Base-by-base conservation (phyloP, 176 grass and related monocot species). In the Guadua angustifolia region DNA sequence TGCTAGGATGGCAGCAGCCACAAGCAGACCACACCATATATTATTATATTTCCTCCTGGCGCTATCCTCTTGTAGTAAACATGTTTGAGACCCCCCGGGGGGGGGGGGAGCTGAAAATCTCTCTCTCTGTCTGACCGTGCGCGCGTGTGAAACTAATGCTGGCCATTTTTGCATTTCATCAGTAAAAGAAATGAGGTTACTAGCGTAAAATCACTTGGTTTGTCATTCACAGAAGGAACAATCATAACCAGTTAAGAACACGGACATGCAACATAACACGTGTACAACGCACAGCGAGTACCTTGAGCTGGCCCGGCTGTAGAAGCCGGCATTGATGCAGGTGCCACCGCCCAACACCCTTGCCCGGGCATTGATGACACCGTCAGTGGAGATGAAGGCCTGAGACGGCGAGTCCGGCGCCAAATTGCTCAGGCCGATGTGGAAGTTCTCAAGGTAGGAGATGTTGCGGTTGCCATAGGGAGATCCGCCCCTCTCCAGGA, bases 281-380 rank as follows among this genome's bases (percentile, higher is more conserved):
- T 15, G 46, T 65, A 72, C 16, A 61, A 65, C 7, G 49, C 69
- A 60, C 8, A 76, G 73, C 36, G 8, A 56, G 17, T 86, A 97
- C 94, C 91, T 94, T 72, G 78, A 74, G 84, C 91, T 97, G 66
- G 94, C 94, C 22, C 94, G 76, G 78, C 86, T 89, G 84, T 94
- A 97, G 94, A 97, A 97, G 82, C 94, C 94, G 4, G 94, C 94
- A 78, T 97, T 97, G 74, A 97, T 94, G 69, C 91, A 94, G 71
- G 91, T 93, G 4, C 94, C 94, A 0, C 94, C 94, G 10, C 94
- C 94, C 84, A 97, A 64, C 10, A 97, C 94, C 70, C 91, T 82
- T 9, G 91, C 94, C 10, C 94, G 74, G 59, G 94, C 79, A 49
- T 97, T 97, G 84, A 97, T 92, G 73, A 97, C 94, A 11, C 94